Evolutionary conservation across 805 yeast species (phyloP).

Genomic region (Candida bentonensis): DNA sequence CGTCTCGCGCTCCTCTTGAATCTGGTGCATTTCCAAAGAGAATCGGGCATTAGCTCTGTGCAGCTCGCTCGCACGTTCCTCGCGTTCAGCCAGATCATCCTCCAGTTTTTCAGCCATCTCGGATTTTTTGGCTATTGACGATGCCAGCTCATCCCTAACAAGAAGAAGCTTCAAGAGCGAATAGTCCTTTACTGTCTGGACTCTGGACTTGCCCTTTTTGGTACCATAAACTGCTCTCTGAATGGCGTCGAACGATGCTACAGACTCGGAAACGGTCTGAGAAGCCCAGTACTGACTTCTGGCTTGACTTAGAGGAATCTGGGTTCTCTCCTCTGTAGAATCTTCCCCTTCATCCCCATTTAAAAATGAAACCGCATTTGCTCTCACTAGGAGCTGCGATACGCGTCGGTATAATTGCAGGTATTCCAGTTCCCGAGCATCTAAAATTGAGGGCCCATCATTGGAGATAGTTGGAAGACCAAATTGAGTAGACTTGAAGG

Average conservation of each 20-base stretch:
- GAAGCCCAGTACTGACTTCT: not conserved
- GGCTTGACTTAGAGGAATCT: not conserved
- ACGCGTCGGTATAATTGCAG: not conserved
- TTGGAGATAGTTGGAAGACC: not conserved
- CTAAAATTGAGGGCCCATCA: not conserved
- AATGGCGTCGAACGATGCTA: not conserved
- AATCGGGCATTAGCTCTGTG: not conserved
- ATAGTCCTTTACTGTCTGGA: not conserved
- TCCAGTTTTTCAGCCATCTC: not conserved
- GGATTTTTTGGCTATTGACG: not conserved
- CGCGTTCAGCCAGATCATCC: not conserved
- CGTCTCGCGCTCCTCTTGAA: not conserved
- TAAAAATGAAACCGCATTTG: not conserved
- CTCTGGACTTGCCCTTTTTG: not conserved
- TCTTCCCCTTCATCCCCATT: not conserved
- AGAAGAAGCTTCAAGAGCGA: not conserved
- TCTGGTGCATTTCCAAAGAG: not conserved
- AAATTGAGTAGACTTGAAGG: not conserved
- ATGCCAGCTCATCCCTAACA: not conserved
- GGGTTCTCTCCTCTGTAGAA: not conserved
- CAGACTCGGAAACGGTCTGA: not conserved
- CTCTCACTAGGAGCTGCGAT: not conserved
- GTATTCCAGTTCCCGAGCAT: not conserved
- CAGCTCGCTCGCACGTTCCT: not conserved
- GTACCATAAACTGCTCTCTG: not conserved